phyloP scores from a whole-genome alignment of 169 alveolate genomes.

The Pseudocohnilembus persalinus region DNA sequence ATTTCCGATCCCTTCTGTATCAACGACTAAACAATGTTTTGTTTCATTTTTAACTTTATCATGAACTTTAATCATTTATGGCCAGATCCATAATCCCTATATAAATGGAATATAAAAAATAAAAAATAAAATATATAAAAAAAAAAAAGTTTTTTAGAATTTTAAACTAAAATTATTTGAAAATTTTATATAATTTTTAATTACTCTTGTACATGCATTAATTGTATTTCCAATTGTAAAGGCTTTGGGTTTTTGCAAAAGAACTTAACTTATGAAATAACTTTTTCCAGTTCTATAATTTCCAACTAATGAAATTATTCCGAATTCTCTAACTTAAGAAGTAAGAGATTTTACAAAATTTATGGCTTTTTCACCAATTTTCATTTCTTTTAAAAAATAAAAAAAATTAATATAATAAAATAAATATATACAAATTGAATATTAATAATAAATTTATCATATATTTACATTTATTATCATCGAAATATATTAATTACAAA shows the following conservation, averaged over 20 bases:
- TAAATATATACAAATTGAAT: not conserved
- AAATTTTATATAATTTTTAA: constrained; percentile 26
- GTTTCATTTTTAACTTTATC: constrained; percentile 13
- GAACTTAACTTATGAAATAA: constrained; percentile 57
- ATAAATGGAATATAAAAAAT: constrained; percentile 15
- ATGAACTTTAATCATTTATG: constrained; percentile 57
- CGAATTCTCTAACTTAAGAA: not conserved
- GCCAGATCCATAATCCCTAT: constrained; percentile 67
- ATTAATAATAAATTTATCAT: too few species aligned
- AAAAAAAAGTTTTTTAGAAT: too few species aligned
- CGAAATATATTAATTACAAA: not conserved
- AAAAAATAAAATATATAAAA: too few species aligned
- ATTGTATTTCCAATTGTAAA: constrained; percentile 7
- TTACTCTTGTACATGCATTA: constrained; percentile 41
- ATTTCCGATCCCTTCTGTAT: constrained; percentile 75
- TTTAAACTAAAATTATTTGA: too few species aligned
- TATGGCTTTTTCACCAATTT: not conserved
- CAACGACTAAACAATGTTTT: constrained; percentile 46
- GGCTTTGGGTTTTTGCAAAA: constrained; percentile 27
- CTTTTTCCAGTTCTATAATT: constrained; percentile 77
- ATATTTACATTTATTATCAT: not conserved
- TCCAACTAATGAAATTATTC: constrained; percentile 66
- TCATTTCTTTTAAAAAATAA: not conserved
- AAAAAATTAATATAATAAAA: too few species aligned
- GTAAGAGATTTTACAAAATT: too few species aligned